Percentiles rank a stretch among this genome's conserved stretches.
These are phyloP conservation scores for Fusarium sp. DNA, from an alignment of 2,329 filamentous ascomycete genomes.

Conservation along the genomic window DNA sequence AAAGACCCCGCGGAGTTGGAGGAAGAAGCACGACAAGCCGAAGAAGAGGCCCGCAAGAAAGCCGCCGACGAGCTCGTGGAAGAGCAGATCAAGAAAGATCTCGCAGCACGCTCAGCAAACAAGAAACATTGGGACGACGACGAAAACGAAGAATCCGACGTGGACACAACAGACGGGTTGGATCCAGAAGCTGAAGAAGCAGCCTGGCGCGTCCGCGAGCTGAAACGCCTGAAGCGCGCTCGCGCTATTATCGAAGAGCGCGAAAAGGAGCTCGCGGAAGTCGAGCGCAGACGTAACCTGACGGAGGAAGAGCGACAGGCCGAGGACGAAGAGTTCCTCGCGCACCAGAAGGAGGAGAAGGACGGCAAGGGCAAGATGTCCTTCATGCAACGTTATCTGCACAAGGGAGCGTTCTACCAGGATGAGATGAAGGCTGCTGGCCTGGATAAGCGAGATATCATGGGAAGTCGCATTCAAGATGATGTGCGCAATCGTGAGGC, in stretches of 20 bases:
- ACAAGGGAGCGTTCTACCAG: conserved; percentile 96
- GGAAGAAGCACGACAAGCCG: conserved; percentile 57
- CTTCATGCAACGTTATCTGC: conserved; percentile 96
- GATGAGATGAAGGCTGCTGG: conserved; percentile 82
- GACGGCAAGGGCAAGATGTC: conserved; percentile 82
- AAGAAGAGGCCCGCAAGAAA: conserved; percentile 74
- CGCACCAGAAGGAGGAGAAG: conserved; percentile 83
- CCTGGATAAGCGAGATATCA: conserved; percentile 84
- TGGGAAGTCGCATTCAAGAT: conserved; percentile 85
- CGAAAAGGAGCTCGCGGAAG: conserved; percentile 88
- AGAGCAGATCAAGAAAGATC: conserved; percentile 86
- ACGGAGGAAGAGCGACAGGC: conserved; percentile 86
- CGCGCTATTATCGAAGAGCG: conserved; percentile 85
- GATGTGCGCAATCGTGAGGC: conserved; percentile 85
- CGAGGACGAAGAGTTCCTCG: conserved; percentile 85
- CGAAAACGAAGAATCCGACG: conserved; percentile 76
- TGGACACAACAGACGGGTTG: conserved; percentile 89
- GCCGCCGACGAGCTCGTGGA: conserved; percentile 85
- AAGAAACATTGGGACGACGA: conserved; percentile 91
- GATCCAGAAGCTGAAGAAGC: conserved; percentile 91
- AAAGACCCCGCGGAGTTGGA: conserved; percentile 52
- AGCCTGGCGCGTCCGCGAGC: conserved; percentile 93
- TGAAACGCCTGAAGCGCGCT: conserved; percentile 88
- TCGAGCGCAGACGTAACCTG: conserved; percentile 88
- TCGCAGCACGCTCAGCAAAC: conserved; percentile 78